Conservation (phyloP, 495 filamentous ascomycete genomes). For the Polyplosphaeria fusca region DNA sequence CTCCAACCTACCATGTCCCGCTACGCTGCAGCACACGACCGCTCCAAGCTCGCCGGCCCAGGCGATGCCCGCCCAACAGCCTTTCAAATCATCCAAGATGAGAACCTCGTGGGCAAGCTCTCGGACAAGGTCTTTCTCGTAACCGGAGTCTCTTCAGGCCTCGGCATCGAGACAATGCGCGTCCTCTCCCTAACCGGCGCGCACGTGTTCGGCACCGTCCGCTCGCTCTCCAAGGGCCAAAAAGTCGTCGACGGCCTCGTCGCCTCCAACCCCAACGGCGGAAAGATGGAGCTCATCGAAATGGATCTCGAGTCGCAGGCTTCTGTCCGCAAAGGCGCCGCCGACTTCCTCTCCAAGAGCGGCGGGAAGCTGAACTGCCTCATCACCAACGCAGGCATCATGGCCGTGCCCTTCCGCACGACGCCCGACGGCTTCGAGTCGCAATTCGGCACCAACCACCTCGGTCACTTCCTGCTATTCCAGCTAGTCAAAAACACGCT, state of each 20-base stretch:
- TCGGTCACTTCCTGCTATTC: conserved; percentile 35
- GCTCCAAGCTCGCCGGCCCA: conserved; percentile 38
- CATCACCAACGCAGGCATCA: conserved; percentile 29
- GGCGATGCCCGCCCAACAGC: conserved; percentile 51
- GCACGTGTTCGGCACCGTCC: conserved; percentile 45
- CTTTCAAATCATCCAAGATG: conserved; percentile 48
- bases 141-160: conserved; percentile 63
- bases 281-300: conserved; percentile 40
- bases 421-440: conserved; percentile 30
- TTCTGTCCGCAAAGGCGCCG: conserved; percentile 46
- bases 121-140: conserved; percentile 60
- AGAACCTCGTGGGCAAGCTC: conserved; percentile 40
- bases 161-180: conserved; percentile 51
- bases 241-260: conserved; percentile 30
- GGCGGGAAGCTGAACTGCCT: conserved; percentile 20
- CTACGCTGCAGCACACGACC: conserved; percentile 15
- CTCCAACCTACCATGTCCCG: conserved; percentile 3
- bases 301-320: conserved; percentile 49
- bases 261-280: conserved; percentile 10
- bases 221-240: conserved; percentile 43
- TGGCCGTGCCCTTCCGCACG: conserved; percentile 16
- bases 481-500: conserved; percentile 29
- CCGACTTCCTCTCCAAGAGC: conserved; percentile 37
- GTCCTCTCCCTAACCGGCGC: conserved; percentile 50
- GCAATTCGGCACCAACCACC: conserved; percentile 34